A percentile compares a stretch with the other conserved stretches of the same genome.
Evolutionary conservation across 139 green algal genomes (phyloP).

Genomic region (Haematococcus sp.): DNA sequence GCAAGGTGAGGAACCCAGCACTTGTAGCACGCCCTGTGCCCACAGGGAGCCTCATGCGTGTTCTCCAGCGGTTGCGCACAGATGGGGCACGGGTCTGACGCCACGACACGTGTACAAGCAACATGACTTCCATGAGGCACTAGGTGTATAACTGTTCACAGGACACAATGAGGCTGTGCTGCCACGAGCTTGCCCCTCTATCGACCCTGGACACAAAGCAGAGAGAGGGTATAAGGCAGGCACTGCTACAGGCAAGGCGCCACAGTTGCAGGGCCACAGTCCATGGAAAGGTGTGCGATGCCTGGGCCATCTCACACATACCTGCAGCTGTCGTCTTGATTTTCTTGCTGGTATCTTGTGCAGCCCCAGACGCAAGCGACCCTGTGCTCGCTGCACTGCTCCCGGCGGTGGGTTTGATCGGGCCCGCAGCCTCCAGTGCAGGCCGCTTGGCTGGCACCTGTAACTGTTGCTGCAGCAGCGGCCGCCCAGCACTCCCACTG

Average conservation of each 20-base stretch:
- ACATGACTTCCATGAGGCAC: not conserved
- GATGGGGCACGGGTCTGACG: conserved; percentile 21
- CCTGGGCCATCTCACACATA: too few species aligned
- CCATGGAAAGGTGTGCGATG: too few species aligned
- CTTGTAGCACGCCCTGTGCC: conserved; percentile 58
- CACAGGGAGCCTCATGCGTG: conserved; percentile 52
- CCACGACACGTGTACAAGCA: not conserved
- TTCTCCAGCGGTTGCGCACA: conserved; percentile 49
- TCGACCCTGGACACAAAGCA: not conserved
- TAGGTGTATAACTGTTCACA: not conserved
- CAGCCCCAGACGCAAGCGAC: too few species aligned
- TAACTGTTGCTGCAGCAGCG: conserved; percentile 1
- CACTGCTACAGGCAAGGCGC: not conserved
- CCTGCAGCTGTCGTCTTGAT: too few species aligned
- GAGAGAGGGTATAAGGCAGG: not conserved
- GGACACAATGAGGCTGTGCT: not conserved
- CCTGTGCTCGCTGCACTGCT: too few species aligned
- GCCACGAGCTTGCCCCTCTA: not conserved
- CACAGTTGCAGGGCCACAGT: not conserved
- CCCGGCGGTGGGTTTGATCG: too few species aligned
- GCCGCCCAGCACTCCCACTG: not conserved
- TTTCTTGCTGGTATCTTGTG: too few species aligned
- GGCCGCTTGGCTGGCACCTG: not conserved
- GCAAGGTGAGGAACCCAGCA: conserved; percentile 63
- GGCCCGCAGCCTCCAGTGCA: not conserved